Base-by-base conservation (phyloP, 2,329 filamentous ascomycete species). In the Aspergillus ochraceus region DNA sequence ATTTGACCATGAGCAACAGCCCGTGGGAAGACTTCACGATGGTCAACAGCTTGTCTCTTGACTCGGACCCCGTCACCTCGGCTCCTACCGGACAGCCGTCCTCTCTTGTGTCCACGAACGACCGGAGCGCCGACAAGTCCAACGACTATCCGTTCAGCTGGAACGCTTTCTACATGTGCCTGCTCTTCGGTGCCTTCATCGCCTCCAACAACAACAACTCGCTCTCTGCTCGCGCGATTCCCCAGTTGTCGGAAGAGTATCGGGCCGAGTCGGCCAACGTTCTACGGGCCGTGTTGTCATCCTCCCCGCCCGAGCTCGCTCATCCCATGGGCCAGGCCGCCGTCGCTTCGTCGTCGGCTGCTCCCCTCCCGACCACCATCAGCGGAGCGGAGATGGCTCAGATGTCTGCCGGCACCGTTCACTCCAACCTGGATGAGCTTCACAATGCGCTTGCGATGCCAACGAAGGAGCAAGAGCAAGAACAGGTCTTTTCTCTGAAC, bases 151-250 rank as follows among this genome's bases (percentile, higher is more conserved):
- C 92, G 54, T 80, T 80, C 70, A 80, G 79, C 71, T 81, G 79
- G 79, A 80, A 81, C 86, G 91, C 70, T 80, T 98, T 70, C 84
- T 98, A 75, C 89, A 96, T 97, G 92, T 90, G 97, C 68, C 90
- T 99, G 72, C 89, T 99, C 57, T 93, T 97, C 65, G 95, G 95
- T 73, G 95, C 95, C 55, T 97, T 97, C 73, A 92, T 98, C 68
- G 90, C 95, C 63, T 97, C 94, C 32, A 96, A 93, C 78, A 87
- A 93, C 78, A 87, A 87, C 67, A 86, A 87, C 49, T 83, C 88
- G 20, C 80, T 84, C n/a, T 68, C 77, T 4, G 67, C 76, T 47
- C 86, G 88, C 45, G 86, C 87, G 66, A 88, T 80, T 36, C 78
- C 78, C 9, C 71, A 76, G 49, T 68, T 81, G 17, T 79, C 79